phyloP scores from a whole-genome alignment of 2,329 filamentous ascomycete genomes.

The Huntiella moniliformis region DNA sequence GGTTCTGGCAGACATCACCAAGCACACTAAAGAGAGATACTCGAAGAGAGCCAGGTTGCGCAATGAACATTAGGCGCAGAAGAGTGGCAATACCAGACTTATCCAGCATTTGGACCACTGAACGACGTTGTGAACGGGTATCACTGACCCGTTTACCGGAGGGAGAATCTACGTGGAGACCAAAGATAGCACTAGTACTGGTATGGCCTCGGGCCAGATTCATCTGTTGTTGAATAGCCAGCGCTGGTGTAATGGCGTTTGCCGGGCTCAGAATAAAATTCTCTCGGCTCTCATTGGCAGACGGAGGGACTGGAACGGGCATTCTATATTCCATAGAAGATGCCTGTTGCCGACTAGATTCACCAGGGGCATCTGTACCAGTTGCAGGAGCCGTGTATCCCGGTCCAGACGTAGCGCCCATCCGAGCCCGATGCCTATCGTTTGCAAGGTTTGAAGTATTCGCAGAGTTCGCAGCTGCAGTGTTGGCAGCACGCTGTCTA shows the following conservation, averaged over 20 bases:
- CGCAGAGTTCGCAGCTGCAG: too few species aligned
- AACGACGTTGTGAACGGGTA: constrained; percentile 36
- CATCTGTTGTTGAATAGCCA: neutral
- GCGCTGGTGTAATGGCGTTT: neutral
- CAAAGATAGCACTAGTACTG: neutral
- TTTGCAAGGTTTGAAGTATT: too few species aligned
- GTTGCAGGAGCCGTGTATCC: too few species aligned
- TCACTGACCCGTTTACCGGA: neutral
- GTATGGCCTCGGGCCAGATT: too few species aligned
- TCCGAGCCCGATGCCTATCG: too few species aligned
- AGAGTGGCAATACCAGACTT: constrained; percentile 92
- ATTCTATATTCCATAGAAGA: too few species aligned
- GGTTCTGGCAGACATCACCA: constrained; percentile 82
- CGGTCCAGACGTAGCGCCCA: too few species aligned
- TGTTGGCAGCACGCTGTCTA: constrained; percentile 70
- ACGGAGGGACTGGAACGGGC: too few species aligned
- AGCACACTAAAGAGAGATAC: constrained; percentile 72
- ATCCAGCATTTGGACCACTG: constrained; percentile 85
- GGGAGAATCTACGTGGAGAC: neutral
- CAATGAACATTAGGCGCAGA: constrained; percentile 94
- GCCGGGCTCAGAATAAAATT: too few species aligned
- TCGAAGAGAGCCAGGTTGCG: constrained; percentile 72
- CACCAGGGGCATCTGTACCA: too few species aligned
- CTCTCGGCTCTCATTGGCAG: too few species aligned
- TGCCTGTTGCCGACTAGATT: too few species aligned